A percentile compares a stretch with the other conserved stretches of the same genome.
phyloP scores from a whole-genome alignment of 768 basidiomycete species.

The Naganishia antarctica region DNA sequence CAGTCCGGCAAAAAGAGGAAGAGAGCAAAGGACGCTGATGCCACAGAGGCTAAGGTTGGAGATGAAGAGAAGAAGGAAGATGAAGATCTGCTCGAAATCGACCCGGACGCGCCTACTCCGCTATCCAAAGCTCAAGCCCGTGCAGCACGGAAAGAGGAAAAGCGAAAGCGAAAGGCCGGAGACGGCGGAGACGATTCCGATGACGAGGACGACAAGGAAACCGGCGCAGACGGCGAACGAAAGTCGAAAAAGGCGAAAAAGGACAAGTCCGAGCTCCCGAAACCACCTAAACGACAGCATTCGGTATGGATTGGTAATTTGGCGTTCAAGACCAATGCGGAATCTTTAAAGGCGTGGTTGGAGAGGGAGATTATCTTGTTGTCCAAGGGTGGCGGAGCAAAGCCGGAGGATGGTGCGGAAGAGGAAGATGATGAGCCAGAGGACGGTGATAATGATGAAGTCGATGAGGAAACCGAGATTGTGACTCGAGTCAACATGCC shows the following conservation, averaged over 20 bases:
- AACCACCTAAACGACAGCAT: constrained; percentile 61
- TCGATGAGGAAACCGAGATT: constrained; percentile 11
- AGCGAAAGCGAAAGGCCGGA: constrained; percentile 30
- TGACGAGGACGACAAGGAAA: constrained; percentile 12
- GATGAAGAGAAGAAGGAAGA: not conserved
- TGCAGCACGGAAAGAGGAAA: constrained; percentile 40
- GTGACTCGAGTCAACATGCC: constrained; percentile 64
- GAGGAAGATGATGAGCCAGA: constrained; percentile 25
- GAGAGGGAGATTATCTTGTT: constrained; percentile 25
- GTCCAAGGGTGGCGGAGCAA: constrained; percentile 17
- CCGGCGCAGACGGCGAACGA: not conserved
- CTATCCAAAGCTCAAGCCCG: constrained; percentile 45
- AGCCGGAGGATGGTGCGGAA: constrained; percentile 2
- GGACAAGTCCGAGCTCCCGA: constrained; percentile 38
- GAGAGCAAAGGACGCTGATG: not conserved
- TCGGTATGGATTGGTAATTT: constrained; percentile 96
- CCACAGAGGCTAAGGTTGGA: not conserved
- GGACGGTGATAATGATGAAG: constrained; percentile 22
- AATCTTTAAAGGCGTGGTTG: constrained; percentile 57
- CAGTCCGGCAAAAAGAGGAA: constrained; percentile 19
- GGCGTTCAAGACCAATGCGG: constrained; percentile 77
- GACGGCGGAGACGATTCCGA: constrained; percentile 23
- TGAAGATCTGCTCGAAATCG: constrained; percentile 39
- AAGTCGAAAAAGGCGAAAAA: constrained; percentile 50
- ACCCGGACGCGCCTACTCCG: constrained; percentile 39